phyloP scores from a whole-genome alignment of 2,329 filamentous ascomycete species.

The Sporothrix brunneoviolacea region DNA sequence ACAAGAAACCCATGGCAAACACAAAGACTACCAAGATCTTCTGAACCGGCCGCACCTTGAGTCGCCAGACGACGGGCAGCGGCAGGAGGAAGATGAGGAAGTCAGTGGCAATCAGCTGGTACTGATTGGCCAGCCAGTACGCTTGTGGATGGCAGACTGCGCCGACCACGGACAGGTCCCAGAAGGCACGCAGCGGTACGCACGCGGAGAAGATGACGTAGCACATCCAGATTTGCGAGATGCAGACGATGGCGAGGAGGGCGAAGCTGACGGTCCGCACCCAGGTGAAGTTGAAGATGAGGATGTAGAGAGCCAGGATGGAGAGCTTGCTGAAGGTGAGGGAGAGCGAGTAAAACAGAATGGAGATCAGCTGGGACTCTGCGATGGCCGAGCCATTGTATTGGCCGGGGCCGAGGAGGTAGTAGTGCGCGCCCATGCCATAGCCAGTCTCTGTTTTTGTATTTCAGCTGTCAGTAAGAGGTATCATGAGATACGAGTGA shows the following conservation, averaged over 20 bases:
- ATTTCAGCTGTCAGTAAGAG: too few relatives aligned
- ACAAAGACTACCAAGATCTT: slow-evolving; percentile 21
- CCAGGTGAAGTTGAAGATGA: slow-evolving; percentile 24
- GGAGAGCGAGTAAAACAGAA: slow-evolving; percentile 24
- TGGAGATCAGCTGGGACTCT: slow-evolving; percentile 13
- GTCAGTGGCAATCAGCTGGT: slow-evolving; percentile 58
- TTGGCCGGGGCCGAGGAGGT: not conserved
- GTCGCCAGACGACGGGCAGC: slow-evolving; percentile 15
- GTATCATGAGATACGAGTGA: too few relatives aligned
- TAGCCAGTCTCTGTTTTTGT: slow-evolving; percentile 8
- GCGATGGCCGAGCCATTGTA: not conserved
- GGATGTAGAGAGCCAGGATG: slow-evolving; percentile 26
- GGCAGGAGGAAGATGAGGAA: slow-evolving; percentile 29
- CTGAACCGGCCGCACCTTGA: slow-evolving; percentile 13
- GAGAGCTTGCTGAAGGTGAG: slow-evolving; percentile 25
- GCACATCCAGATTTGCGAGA: slow-evolving; percentile 24
- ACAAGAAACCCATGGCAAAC: slow-evolving; percentile 37
- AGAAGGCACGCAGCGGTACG: slow-evolving; percentile 26
- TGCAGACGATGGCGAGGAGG: slow-evolving; percentile 21
- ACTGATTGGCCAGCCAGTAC: slow-evolving; percentile 17
- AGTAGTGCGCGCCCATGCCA: slow-evolving; percentile 14
- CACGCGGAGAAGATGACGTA: slow-evolving; percentile 25
- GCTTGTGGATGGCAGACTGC: slow-evolving; percentile 12
- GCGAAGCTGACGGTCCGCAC: slow-evolving; percentile 25
- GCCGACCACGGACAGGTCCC: slow-evolving; percentile 19